Conservation (phyloP, 2,329 filamentous ascomycete genomes). For the Alternaria sp. region DNA sequence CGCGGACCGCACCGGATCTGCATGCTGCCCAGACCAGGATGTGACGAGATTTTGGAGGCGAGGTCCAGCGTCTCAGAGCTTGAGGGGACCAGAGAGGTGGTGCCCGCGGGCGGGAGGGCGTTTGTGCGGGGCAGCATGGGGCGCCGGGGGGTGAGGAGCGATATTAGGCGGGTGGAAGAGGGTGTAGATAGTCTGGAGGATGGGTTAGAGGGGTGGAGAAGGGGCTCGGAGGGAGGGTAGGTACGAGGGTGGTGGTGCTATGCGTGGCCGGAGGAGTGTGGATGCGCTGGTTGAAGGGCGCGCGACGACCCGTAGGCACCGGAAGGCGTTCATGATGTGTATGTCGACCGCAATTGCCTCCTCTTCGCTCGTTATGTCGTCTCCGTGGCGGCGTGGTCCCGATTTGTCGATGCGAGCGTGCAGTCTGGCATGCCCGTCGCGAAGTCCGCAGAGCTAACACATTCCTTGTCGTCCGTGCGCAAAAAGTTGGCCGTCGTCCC, state of each 20-base stretch:
- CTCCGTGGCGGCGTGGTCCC: not conserved
- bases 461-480: constrained; percentile 33
- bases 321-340: constrained; percentile 42
- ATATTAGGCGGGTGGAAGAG: constrained; percentile 31
- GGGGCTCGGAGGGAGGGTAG: not conserved
- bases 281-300: constrained; percentile 25
- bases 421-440: constrained; percentile 9
- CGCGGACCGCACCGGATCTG: constrained; percentile 58
- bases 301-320: constrained; percentile 36
- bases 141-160: constrained; percentile 35
- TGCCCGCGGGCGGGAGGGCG: constrained; percentile 22
- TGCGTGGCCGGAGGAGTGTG: constrained; percentile 26
- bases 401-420: not conserved
- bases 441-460: constrained; percentile 25
- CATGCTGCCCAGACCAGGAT: constrained; percentile 45
- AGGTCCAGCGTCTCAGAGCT: constrained; percentile 41
- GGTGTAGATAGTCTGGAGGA: constrained; percentile 7
- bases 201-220: not conserved
- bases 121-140: constrained; percentile 33
- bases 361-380: not conserved
- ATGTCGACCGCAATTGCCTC: not conserved
- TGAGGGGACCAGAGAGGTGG: constrained; percentile 14
- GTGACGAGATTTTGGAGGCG: constrained; percentile 43
- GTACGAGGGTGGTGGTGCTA: constrained; percentile 30
- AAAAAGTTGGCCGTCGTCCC: constrained; percentile 32